Evolutionary conservation across 148 eudicot species (phyloP), one percentile per base, ranked within the genome.

Genomic region (Vaccinium darrowii): DNA sequence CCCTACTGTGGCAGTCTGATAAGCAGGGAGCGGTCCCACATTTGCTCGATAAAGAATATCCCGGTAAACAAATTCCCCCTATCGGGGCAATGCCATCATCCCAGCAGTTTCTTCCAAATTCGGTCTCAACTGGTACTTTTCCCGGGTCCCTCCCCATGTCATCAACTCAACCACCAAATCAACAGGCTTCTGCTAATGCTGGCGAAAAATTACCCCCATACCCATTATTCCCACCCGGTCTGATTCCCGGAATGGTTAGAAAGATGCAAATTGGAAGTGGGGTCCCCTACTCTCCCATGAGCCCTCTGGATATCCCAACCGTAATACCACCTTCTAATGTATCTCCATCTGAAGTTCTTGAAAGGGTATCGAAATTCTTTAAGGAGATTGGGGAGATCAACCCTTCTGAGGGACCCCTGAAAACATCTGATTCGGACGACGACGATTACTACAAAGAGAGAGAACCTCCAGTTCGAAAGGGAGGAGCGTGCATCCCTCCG

Each of bases 401-500:
- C 86, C 99, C 99, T 19, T 97, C 95, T 18, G 98, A 95, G 80
- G 99, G 98, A 43, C 94, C 98, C 33, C 90, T 94, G 93, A 89
- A 89, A 78, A 82, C 90, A 7, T 91, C 95, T 5, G 98, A 90
- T 19, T 85, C 91, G 67, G 93, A 92, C 47, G 96, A 92, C 47
- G 96, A 89, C 47, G 92, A 93, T 69, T 80, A 88, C n/a, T 88
- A 88, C 2, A 78, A 90, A 72, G 94, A 92, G 79, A 90, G 95
- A 89, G 95, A 88, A 16, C 85, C 94, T 83, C 93, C 94, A 5
- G 92, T 92, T 18, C 93, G 99, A 33, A 93, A 92, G 86, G 99
- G 99, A 83, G 99, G 99, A 52, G 98, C 99, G 80, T 94, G 98
- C 81, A 95, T 97, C 47, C 99, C 99, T 76, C 99, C 99, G 13